These are phyloP conservation scores for Leccinum uliginosum DNA, from an alignment of 768 basidiomycete species.

Conservation along the genomic window DNA sequence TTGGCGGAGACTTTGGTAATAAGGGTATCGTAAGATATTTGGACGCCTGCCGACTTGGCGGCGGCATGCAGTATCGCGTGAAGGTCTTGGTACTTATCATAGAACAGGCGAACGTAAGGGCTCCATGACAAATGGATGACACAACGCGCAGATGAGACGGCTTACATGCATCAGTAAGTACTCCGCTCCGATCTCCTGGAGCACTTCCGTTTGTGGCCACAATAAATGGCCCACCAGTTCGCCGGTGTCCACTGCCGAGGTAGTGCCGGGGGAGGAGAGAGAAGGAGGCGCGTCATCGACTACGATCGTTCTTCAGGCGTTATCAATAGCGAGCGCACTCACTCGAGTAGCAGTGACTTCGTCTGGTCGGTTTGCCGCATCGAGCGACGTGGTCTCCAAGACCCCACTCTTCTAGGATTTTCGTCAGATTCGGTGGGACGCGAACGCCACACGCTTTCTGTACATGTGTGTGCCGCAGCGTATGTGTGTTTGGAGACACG, in stretches of 20 bases:
- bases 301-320: not conserved
- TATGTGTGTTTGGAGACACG: not conserved
- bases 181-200: slow-evolving; percentile 44
- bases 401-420: slow-evolving; percentile 50
- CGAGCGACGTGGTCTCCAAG: slow-evolving; percentile 38
- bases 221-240: slow-evolving; percentile 39
- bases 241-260: slow-evolving; percentile 36
- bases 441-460: slow-evolving; percentile 38
- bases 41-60: slow-evolving; percentile 43
- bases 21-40: slow-evolving; percentile 38
- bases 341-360: slow-evolving; percentile 17
- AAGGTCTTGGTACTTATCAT: slow-evolving; percentile 52
- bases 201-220: slow-evolving; percentile 40
- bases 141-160: slow-evolving; percentile 1
- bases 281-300: not conserved
- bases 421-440: slow-evolving; percentile 54
- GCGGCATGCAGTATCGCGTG: slow-evolving; percentile 43
- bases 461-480: not conserved
- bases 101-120: not conserved
- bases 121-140: not conserved
- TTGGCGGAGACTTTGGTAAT: slow-evolving; percentile 31
- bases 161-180: slow-evolving; percentile 46
- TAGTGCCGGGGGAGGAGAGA: too few relatives aligned
- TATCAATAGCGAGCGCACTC: not conserved
- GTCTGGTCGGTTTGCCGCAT: slow-evolving; percentile 21